Base-by-base conservation (phyloP, 192 early-diverging fungal genomes). In the Spizellomyces punctatus region DNA sequence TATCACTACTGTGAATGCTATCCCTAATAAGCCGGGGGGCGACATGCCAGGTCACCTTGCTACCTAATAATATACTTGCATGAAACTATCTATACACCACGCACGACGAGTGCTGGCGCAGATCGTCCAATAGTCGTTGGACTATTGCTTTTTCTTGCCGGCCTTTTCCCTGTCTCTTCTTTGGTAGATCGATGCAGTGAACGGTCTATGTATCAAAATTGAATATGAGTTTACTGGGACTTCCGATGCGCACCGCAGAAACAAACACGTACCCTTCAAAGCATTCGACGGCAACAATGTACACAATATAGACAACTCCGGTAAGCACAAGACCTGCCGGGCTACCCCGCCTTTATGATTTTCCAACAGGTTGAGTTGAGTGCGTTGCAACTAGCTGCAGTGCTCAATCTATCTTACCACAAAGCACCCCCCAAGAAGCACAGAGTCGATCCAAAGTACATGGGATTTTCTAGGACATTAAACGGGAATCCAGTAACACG, bases 391-490 rank as follows among this genome's bases (percentile, higher is more conserved):
- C 5, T 0, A 56, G 0, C n/a, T 22, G n/a, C 54, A 56, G 22
- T 56, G 22, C 5, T 6, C 54, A n/a, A 56, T 19, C 54, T 19
- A 27, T 6, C 65, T 16, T 41, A 74, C 92, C 91, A 95, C 64
- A 96, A 78, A 46, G 95, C 89, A 44, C 89, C 89, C 50, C 89
- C 91, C 12, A 95, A 64, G 78, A 96, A 96, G 58, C 86, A 89
- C 79, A 95, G 77, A 9, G 93, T 93, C 6, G 94, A 94, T 42
- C 95, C 95, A 60, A 86, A 86, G 74, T 96, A 96, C 95, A 96
- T 96, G n/a, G 95, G 95, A 81, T 96, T 93, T 8, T 93, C 91
- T 41, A 90, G 82, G 19, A 94, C 89, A 74, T 92, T 96, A 85
- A 96, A 96, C 6, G 95, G 95, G 76, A 96, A 95, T 10, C 89